phyloP scores from a whole-genome alignment of 1,284 basidiomycete genomes.

The Phellopilus nigrolimitatus region DNA sequence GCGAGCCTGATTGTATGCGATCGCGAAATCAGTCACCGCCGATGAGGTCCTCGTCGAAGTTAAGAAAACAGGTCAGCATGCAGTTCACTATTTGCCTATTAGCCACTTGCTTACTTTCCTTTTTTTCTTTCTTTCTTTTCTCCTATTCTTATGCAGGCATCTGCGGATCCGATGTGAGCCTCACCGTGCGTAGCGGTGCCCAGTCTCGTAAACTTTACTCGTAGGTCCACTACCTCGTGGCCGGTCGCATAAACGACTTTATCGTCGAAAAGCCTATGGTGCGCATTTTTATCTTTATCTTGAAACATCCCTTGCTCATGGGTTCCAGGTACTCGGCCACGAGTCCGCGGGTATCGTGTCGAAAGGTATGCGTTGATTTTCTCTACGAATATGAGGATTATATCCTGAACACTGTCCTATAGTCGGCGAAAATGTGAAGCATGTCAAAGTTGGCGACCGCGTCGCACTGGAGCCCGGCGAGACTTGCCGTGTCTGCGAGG shows the following conservation, averaged over 20 bases:
- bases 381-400: neutral
- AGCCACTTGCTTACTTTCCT: too few relatives aligned
- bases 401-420: slow-evolving; percentile 14
- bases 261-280: slow-evolving; percentile 78
- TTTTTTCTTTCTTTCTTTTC: too few relatives aligned
- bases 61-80: slow-evolving; percentile 79
- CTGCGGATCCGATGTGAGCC: slow-evolving; percentile 79
- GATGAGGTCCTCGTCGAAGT: slow-evolving; percentile 87
- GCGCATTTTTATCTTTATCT: slow-evolving; percentile 11
- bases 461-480: slow-evolving; percentile 85
- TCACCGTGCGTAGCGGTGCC: slow-evolving; percentile 9
- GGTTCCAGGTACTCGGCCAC: slow-evolving; percentile 48
- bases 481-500: slow-evolving; percentile 66
- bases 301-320: slow-evolving; percentile 2
- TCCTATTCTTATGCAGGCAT: slow-evolving; percentile 51
- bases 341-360: slow-evolving; percentile 51
- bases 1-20: slow-evolving; percentile 2
- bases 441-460: slow-evolving; percentile 77
- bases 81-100: neutral
- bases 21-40: slow-evolving; percentile 45
- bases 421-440: slow-evolving; percentile 70
- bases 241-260: slow-evolving; percentile 78
- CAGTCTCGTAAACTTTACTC: slow-evolving; percentile 18
- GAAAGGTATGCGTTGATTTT: slow-evolving; percentile 25
- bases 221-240: slow-evolving; percentile 71